Conservation (phyloP, 768 basidiomycete genomes). For the Pisolithus microcarpus region DNA sequence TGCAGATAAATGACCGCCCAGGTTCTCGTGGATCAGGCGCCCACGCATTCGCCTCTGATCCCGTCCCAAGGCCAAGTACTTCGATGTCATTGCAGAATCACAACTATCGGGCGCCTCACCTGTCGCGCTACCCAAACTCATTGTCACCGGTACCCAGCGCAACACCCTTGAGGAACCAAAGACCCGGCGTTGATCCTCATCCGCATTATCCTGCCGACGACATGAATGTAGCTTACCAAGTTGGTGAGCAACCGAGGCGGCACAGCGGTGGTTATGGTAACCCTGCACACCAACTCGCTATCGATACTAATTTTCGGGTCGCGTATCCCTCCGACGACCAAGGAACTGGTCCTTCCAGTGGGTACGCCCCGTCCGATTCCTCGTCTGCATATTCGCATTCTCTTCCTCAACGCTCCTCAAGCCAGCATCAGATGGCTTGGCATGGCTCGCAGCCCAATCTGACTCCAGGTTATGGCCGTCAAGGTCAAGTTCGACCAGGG, state of each 20-base stretch:
- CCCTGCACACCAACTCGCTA: conserved; percentile 14
- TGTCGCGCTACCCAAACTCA: conserved; percentile 37
- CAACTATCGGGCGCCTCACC: conserved; percentile 23
- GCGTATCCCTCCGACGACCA: conserved; percentile 34
- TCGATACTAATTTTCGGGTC: conserved; percentile 32
- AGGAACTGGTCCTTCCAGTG: conserved; percentile 23
- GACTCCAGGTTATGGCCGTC: conserved; percentile 13
- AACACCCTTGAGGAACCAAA: conserved; percentile 14
- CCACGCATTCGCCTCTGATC: conserved; percentile 31
- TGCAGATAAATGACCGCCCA: conserved; percentile 42
- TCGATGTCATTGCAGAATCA: conserved; percentile 46
- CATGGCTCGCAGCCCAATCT: conserved; percentile 22
- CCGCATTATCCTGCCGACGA: conserved; percentile 30
- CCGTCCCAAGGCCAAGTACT: conserved; percentile 48
- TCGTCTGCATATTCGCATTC: conserved; percentile 14
- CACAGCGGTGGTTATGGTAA: conserved; percentile 25
- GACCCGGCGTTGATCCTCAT: conserved; percentile 15
- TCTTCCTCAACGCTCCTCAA: conserved; percentile 11
- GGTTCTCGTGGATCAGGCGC: conserved; percentile 24
- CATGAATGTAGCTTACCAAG: conserved; percentile 9
- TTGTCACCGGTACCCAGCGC: conserved; percentile 28
- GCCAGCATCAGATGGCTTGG: conserved; percentile 21
- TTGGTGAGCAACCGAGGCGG: conserved; percentile 14
- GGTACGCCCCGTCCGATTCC: conserved; percentile 20
- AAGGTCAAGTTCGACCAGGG: conserved; percentile 23